These are phyloP conservation scores for Ogataea pilisensis DNA, from an alignment of 805 yeast species.

Conservation along the genomic window DNA sequence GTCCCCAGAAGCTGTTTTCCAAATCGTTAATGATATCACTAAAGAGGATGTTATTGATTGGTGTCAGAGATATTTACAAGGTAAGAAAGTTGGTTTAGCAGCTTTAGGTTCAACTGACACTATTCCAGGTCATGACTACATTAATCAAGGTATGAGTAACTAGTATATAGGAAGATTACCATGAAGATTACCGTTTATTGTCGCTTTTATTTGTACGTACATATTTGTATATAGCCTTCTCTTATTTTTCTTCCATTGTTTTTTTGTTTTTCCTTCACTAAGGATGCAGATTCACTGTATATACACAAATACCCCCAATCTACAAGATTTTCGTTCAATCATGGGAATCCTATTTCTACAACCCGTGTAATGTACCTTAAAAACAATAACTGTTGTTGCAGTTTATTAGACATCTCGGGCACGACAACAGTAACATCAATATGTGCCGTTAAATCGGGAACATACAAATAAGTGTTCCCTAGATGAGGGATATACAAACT, in stretches of 20 bases:
- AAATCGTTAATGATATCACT: slow-evolving; percentile 71
- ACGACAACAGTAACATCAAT: not conserved
- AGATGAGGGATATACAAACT: not conserved
- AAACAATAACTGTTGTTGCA: not conserved
- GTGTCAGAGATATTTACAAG: slow-evolving; percentile 78
- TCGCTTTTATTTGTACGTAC: not conserved
- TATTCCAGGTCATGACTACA: slow-evolving; percentile 63
- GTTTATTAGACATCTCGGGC: not conserved
- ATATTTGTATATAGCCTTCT: not conserved
- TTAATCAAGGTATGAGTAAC: slow-evolving; percentile 35
- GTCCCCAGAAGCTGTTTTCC: slow-evolving; percentile 69
- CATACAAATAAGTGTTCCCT: not conserved
- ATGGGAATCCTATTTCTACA: not conserved
- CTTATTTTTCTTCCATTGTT: not conserved
- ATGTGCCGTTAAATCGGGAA: not conserved
- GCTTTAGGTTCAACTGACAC: slow-evolving; percentile 79
- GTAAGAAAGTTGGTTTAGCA: slow-evolving; percentile 84
- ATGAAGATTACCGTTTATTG: not conserved
- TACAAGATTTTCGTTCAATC: too few species aligned
- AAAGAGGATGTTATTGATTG: slow-evolving; percentile 78
- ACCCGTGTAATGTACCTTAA: not conserved
- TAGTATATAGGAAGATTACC: too few species aligned
- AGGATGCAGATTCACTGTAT: too few species aligned
- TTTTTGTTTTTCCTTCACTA: not conserved
- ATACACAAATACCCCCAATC: too few species aligned